Evolutionary conservation across 176 grass and related monocot species (phyloP).

Genomic region (Pontederia crassipes): DNA sequence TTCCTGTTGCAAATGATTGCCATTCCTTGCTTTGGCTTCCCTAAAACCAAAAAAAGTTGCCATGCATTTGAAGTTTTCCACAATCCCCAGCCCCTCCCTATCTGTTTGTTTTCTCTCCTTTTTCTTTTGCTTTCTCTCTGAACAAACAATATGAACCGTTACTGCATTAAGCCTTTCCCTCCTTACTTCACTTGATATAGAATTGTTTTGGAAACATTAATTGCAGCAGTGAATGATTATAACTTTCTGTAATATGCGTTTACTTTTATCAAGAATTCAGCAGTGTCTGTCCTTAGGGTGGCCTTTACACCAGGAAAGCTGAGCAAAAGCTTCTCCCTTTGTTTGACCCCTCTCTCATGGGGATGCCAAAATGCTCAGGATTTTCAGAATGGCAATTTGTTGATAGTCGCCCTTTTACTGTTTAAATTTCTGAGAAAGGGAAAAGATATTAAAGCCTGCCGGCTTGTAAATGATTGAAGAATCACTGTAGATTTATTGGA

Average conservation of each 20-base stretch:
- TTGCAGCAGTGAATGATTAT: not conserved
- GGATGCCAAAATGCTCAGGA: not conserved
- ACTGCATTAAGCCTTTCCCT: not conserved
- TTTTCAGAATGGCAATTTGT: not conserved
- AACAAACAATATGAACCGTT: not conserved
- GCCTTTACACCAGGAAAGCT: conserved; percentile 20
- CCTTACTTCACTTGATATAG: not conserved
- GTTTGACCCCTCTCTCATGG: conserved; percentile 17
- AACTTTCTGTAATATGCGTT: conserved; percentile 6
- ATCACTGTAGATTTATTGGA: conserved; percentile 1
- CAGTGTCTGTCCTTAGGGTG: not conserved
- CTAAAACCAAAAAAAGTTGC: too few relatives aligned
- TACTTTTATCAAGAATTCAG: conserved; percentile 17
- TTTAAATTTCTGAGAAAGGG: not conserved
- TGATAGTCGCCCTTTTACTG: not conserved
- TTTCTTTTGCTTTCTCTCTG: not conserved
- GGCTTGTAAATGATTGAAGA: too few relatives aligned
- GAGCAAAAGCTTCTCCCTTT: conserved; percentile 16
- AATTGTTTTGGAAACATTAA: not conserved
- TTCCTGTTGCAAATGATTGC: too few relatives aligned
- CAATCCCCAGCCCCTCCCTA: too few relatives aligned
- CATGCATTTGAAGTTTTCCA: too few relatives aligned
- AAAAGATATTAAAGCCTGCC: not conserved
- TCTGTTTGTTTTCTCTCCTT: not conserved
- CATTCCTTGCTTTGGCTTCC: too few relatives aligned